phyloP scores from a whole-genome alignment of 1,139 yeast species.

The Candida buenavistaensis region DNA sequence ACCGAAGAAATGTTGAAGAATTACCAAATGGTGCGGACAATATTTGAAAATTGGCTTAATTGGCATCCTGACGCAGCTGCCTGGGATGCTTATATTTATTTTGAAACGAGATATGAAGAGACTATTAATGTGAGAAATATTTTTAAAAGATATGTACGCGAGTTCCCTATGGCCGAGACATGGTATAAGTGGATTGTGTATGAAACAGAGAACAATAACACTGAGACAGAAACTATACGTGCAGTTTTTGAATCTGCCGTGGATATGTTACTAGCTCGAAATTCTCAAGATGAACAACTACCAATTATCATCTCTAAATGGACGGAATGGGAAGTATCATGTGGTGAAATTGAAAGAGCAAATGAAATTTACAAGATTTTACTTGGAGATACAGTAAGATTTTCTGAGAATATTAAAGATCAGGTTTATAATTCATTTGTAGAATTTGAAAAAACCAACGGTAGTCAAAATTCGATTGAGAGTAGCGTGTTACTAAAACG shows the following conservation, averaged over 20 bases:
- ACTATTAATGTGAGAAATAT: constrained; percentile 56
- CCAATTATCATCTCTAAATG: constrained; percentile 43
- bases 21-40: constrained; percentile 56
- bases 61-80: constrained; percentile 70
- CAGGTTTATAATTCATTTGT: constrained; percentile 49
- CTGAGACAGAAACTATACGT: constrained; percentile 34
- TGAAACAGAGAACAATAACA: constrained; percentile 23
- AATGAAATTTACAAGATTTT: constrained; percentile 60
- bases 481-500: constrained; percentile 54
- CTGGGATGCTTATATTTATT: constrained; percentile 74
- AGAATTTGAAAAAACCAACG: constrained; percentile 66
- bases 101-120: constrained; percentile 71
- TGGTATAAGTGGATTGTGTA: constrained; percentile 58
- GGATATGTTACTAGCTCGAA: constrained; percentile 44
- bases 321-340: constrained; percentile 73
- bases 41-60: constrained; percentile 78
- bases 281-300: constrained; percentile 18
- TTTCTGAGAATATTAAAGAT: constrained; percentile 43
- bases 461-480: constrained; percentile 55
- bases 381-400: constrained; percentile 24
- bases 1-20: constrained; percentile 81
- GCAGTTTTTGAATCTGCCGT: constrained; percentile 68
- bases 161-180: constrained; percentile 52
- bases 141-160: constrained; percentile 55
- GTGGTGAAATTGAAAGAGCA: constrained; percentile 65